Evolutionary conservation across 345 rosid species (phyloP).

Genomic region (Rhodamnia rubescens): DNA sequence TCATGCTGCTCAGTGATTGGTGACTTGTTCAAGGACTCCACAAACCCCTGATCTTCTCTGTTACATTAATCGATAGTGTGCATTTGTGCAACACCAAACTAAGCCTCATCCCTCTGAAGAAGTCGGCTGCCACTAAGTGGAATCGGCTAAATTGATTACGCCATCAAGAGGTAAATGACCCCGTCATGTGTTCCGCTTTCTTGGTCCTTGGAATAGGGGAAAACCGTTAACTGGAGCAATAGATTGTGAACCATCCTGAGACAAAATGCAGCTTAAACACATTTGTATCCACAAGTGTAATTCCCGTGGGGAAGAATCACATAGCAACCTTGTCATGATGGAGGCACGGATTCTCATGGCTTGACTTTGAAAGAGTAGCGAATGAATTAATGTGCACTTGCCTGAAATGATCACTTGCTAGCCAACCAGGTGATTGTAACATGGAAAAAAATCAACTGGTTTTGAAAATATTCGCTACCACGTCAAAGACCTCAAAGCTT

Average conservation of each 20-base stretch:
- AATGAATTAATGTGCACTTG: not conserved
- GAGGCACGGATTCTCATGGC: not conserved
- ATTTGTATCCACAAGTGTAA: not conserved
- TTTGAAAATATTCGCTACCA: not conserved
- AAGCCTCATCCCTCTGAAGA: not conserved
- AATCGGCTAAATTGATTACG: not conserved
- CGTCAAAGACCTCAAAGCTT: not conserved
- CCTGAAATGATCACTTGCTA: not conserved
- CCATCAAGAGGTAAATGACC: not conserved
- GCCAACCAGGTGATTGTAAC: not conserved
- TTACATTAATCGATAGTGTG: not conserved
- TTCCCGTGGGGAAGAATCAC: not conserved
- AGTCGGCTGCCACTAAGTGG: not conserved
- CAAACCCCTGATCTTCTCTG: not conserved
- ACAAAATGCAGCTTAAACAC: not conserved
- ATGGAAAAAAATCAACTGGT: not conserved
- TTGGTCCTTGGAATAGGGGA: not conserved
- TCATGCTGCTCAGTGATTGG: not conserved
- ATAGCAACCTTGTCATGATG: not conserved
- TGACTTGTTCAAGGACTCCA: not conserved
- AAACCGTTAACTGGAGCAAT: not conserved
- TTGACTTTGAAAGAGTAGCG: not conserved
- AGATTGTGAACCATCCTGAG: not conserved
- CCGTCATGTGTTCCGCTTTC: not conserved
- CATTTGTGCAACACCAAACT: not conserved